These are phyloP conservation scores for Candida tallmaniae DNA, from an alignment of 805 yeast genomes.

Conservation along the genomic window DNA sequence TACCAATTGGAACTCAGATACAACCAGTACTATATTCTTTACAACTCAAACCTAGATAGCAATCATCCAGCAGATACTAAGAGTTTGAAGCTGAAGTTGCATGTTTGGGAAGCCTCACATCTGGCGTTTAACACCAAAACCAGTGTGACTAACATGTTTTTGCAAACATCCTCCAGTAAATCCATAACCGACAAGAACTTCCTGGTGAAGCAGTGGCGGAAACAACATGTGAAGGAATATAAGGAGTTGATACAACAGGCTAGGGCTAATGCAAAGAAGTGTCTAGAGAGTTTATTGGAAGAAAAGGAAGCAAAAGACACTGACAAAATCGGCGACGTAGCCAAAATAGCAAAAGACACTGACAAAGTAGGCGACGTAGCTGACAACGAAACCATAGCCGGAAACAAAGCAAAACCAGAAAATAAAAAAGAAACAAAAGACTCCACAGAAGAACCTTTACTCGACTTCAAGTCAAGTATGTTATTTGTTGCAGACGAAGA, in stretches of 20 bases:
- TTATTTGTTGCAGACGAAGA: constrained; percentile 6
- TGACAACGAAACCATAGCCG: no score
- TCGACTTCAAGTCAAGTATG: constrained; percentile 1
- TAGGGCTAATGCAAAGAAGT: neutral
- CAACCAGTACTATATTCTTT: constrained; percentile 69
- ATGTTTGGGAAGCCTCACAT: constrained; percentile 61
- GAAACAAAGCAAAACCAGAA: no score
- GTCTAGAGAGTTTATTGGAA: neutral
- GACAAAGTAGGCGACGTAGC: no score
- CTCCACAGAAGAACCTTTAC: no score
- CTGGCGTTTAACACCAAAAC: constrained; percentile 23
- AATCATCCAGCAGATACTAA: constrained; percentile 55
- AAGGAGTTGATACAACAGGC: constrained; percentile 35
- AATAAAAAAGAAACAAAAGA: no score
- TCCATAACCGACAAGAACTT: constrained; percentile 44
- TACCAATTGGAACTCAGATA: constrained; percentile 63
- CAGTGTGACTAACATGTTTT: constrained; percentile 21
- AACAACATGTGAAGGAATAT: constrained; percentile 36
- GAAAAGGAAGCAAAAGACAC: neutral
- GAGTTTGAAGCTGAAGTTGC: constrained; percentile 51
- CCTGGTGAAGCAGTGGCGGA: constrained; percentile 41
- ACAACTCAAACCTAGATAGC: constrained; percentile 80
- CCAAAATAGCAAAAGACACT: no score
- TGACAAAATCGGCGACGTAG: neutral
- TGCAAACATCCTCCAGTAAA: constrained; percentile 18